phyloP scores from a whole-genome alignment of 768 basidiomycete species.

The Mycena latifolia region DNA sequence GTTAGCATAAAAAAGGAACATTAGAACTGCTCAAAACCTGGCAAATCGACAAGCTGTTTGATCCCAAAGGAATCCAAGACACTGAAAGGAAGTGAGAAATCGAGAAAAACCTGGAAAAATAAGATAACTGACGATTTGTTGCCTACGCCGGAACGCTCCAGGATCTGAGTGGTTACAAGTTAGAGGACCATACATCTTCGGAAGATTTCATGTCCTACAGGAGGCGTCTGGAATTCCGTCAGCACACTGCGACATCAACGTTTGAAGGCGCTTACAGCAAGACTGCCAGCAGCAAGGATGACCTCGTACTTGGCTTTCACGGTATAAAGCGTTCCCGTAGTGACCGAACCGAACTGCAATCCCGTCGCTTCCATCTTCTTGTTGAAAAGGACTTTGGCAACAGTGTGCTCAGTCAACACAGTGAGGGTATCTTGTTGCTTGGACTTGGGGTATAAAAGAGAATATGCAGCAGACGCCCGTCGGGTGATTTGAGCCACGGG shows the following conservation, averaged over 20 bases:
- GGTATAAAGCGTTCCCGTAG: conserved; percentile 5
- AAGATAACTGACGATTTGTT: conserved; percentile 17
- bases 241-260: neutral
- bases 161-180: conserved; percentile 10
- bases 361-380: conserved; percentile 26
- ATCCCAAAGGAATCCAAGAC: conserved; percentile 41
- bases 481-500: conserved; percentile 27
- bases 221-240: conserved; percentile 20
- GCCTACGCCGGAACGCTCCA: conserved; percentile 33
- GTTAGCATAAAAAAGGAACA: neutral
- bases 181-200: neutral
- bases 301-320: conserved; percentile 29
- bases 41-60: conserved; percentile 49
- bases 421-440: conserved; percentile 27
- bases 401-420: conserved; percentile 28
- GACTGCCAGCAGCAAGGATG: conserved; percentile 32
- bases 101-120: too few relatives aligned
- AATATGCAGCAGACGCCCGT: conserved; percentile 31
- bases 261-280: conserved; percentile 16
- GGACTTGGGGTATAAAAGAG: conserved; percentile 26
- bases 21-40: conserved; percentile 17
- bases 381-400: conserved; percentile 29
- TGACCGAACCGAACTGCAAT: conserved; percentile 25
- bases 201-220: neutral
- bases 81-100: neutral